Evolutionary conservation across 2,329 filamentous ascomycete species (phyloP), one percentile per base, ranked within the genome.

Genomic region (Fusarium sp.): DNA sequence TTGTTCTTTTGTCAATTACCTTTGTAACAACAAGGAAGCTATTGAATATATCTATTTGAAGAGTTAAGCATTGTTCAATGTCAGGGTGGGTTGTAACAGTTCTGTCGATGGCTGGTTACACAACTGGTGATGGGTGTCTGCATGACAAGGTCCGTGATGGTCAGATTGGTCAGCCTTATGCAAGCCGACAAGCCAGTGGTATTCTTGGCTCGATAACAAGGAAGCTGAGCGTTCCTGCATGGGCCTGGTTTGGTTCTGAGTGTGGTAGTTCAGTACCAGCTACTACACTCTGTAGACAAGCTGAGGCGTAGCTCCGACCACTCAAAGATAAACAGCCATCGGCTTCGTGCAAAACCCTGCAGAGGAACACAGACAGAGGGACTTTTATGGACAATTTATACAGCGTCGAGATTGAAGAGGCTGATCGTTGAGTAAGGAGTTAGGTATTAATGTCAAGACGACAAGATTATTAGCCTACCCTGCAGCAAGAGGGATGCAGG

Each of bases 1-100:
- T 67, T 72, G 70, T 78, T 78, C 77, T 75, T 78, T 78, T 76
- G 77, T 71, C 51, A 44, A 64, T 68, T 66, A 62, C 41, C 48
- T 32, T 62, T 41, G 44, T 57, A 64, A 52, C 38, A 68, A 54
- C 38, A 48, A 44, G 26, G 50, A 22, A n/a, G 22, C 20, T n/a
- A 22, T 47, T 42, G 51, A 41, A 55, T 55, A 30, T 28, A 55
- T 55, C 15, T 55, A 26, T n/a, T 8, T 30, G 51, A 55, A 22
- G 34, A 28, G 24, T 28, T 20, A 28, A 41, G 34, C 51, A 55
- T 41, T 17, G 28, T 55, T 41, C 34, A 13, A 41, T 24, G 32
- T 17, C 15, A 47, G 26, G 44, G 18, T 24, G 45, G 30, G 28
- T 32, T 13, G 41, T 24, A 41, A 34, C 32, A 17, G 32, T 32